A percentile compares a stretch with the other conserved stretches of the same genome.
phyloP scores from a whole-genome alignment of 2,329 filamentous ascomycete species.

The Fusarium staphyleae region DNA sequence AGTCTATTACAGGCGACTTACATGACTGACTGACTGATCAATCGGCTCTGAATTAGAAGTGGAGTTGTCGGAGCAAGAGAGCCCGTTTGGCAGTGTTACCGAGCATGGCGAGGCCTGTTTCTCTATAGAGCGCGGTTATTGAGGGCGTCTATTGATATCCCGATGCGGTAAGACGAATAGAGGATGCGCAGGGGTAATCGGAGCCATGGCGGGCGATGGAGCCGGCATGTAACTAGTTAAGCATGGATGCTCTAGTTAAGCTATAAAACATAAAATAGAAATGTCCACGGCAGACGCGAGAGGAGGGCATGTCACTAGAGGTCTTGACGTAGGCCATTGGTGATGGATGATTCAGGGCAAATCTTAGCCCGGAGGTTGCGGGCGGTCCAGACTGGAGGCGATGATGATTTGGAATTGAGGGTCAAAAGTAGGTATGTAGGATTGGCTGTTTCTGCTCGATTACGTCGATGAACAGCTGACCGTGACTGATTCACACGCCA shows the following conservation, averaged over 20 bases:
- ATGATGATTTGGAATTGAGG: neutral
- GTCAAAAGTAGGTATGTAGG: neutral
- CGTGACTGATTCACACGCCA: neutral
- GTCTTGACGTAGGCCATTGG: neutral
- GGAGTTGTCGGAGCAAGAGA: neutral
- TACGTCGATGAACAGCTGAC: neutral
- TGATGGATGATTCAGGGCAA: slow-evolving; percentile 5
- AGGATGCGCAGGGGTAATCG: slow-evolving; percentile 3
- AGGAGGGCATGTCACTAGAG: neutral
- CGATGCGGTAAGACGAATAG: slow-evolving; percentile 40
- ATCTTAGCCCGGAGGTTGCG: neutral
- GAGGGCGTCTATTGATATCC: slow-evolving; percentile 47
- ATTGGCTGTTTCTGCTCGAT: neutral
- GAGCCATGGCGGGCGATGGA: neutral
- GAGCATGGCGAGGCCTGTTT: slow-evolving; percentile 4
- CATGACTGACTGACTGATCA: slow-evolving; percentile 9
- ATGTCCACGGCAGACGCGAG: neutral
- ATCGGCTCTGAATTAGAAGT: slow-evolving; percentile 26
- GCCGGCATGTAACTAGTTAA: too few species aligned
- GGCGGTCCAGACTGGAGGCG: neutral
- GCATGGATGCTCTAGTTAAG: neutral
- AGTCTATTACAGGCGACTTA: slow-evolving; percentile 4
- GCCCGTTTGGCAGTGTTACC: slow-evolving; percentile 12
- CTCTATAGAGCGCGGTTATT: slow-evolving; percentile 41
- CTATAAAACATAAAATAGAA: neutral